A percentile compares a stretch with the other conserved stretches of the same genome.
phyloP scores from a whole-genome alignment of 192 early-diverging fungal genomes.

The Coemansia sp. region DNA sequence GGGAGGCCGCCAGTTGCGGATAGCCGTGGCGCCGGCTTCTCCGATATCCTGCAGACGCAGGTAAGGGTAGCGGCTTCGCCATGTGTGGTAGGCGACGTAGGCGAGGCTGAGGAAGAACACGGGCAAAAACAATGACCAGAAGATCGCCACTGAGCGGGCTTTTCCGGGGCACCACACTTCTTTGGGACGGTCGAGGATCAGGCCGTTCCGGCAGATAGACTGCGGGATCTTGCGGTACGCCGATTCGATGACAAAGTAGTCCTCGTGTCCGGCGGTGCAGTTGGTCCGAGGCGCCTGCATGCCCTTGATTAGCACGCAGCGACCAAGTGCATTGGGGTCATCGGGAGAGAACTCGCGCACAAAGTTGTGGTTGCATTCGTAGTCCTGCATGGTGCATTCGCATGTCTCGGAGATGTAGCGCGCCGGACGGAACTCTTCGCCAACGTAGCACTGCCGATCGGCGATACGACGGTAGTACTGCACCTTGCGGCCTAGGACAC shows the following conservation, averaged over 20 bases:
- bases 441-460: constrained; percentile 70
- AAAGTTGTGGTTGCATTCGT: constrained; percentile 90
- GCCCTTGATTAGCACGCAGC: constrained; percentile 65
- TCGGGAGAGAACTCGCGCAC: constrained; percentile 54
- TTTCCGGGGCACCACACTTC: constrained; percentile 68
- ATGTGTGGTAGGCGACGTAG: constrained; percentile 36
- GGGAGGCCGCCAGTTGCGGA: constrained; percentile 16
- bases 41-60: constrained; percentile 48
- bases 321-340: constrained; percentile 22
- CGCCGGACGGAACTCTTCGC: constrained; percentile 62
- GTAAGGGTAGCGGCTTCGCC: constrained; percentile 46
- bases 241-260: constrained; percentile 69
- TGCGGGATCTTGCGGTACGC: constrained; percentile 87
- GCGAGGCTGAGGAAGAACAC: constrained; percentile 32
- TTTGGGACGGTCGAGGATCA: constrained; percentile 54
- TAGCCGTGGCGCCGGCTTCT: constrained; percentile 19
- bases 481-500: constrained; percentile 64
- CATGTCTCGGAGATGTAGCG: constrained; percentile 61
- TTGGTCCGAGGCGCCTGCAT: constrained; percentile 55
- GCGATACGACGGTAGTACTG: constrained; percentile 71
- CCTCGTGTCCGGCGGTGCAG: constrained; percentile 54
- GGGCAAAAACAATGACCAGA: constrained; percentile 43
- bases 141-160: constrained; percentile 40
- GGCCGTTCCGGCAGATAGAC: constrained; percentile 76
- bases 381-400: constrained; percentile 73